Conservation (phyloP, 768 basidiomycete genomes). For the Gautieria morchelliformis region DNA sequence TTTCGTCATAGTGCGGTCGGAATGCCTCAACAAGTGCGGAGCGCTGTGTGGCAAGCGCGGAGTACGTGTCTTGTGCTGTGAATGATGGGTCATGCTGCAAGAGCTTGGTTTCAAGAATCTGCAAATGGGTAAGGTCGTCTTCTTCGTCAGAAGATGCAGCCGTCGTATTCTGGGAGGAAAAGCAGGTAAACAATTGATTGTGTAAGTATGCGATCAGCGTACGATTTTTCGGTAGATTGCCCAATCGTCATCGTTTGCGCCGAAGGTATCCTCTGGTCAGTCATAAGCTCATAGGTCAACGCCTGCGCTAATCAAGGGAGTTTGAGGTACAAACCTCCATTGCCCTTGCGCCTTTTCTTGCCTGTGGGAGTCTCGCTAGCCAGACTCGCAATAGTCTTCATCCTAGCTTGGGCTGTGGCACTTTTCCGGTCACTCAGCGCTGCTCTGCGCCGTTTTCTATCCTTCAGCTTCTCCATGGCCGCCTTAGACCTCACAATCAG, state of each 20-base stretch:
- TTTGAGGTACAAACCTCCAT: slow-evolving; percentile 45
- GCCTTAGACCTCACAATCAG: slow-evolving; percentile 30
- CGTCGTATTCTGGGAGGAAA: slow-evolving; percentile 46
- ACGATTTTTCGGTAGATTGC: slow-evolving; percentile 96
- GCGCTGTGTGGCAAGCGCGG: slow-evolving; percentile 61
- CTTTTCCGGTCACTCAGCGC: slow-evolving; percentile 88
- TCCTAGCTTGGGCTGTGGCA: slow-evolving; percentile 87
- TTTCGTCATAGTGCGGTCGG: slow-evolving; percentile 68
- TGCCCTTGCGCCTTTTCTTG: slow-evolving; percentile 79
- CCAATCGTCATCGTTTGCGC: slow-evolving; percentile 94
- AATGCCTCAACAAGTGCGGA: slow-evolving; percentile 86
- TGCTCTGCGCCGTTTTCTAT: slow-evolving; percentile 65
- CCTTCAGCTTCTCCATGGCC: slow-evolving; percentile 78
- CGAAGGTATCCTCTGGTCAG: slow-evolving; percentile 77
- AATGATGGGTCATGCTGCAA: slow-evolving; percentile 81
- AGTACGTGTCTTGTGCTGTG: slow-evolving; percentile 71
- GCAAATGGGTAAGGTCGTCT: slow-evolving; percentile 64
- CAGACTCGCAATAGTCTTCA: slow-evolving; percentile 91
- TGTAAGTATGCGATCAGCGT: slow-evolving; percentile 16
- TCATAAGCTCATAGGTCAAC: slow-evolving; percentile 2
- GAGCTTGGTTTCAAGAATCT: slow-evolving; percentile 68
- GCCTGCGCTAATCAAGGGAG: background rate
- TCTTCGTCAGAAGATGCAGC: slow-evolving; percentile 82
- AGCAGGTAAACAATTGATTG: background rate
- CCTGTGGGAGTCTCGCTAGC: slow-evolving; percentile 78